Conservation (phyloP, 306 rosid species). For the Castanea mollissima region DNA sequence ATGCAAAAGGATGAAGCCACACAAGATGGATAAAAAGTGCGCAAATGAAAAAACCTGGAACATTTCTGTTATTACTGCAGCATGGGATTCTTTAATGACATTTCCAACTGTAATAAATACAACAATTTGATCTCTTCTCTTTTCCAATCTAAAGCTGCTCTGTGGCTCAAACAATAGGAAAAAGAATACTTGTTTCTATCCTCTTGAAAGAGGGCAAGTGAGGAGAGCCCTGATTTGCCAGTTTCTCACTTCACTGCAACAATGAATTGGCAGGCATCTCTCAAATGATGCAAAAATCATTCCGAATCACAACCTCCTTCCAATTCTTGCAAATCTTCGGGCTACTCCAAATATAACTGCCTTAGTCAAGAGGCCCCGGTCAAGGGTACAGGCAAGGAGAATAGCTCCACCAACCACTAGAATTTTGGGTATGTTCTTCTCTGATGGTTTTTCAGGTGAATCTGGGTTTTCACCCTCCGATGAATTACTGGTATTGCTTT, state of each 20-base stretch:
- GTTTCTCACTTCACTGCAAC: slow-evolving; percentile 29
- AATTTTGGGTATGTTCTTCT: slow-evolving; percentile 66
- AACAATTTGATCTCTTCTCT: slow-evolving; percentile 27
- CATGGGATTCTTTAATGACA: slow-evolving; percentile 26
- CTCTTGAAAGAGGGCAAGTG: slow-evolving; percentile 26
- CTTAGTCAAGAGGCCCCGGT: slow-evolving; percentile 82
- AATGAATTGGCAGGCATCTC: slow-evolving; percentile 24
- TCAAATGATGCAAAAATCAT: slow-evolving; percentile 17
- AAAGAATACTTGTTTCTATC: slow-evolving; percentile 35
- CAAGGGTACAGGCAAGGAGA: slow-evolving; percentile 81
- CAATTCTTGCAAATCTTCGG: slow-evolving; percentile 73
- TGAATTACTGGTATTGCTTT: slow-evolving; percentile 32
- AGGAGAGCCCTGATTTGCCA: slow-evolving; percentile 26
- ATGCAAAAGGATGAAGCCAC: not conserved
- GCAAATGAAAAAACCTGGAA: slow-evolving; percentile 23
- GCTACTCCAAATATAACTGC: slow-evolving; percentile 92
- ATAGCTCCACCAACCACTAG: slow-evolving; percentile 81
- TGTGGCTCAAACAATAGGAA: slow-evolving; percentile 34
- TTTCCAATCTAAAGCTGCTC: slow-evolving; percentile 36
- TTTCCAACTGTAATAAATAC: slow-evolving; percentile 15
- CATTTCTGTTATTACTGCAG: slow-evolving; percentile 34
- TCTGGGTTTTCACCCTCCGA: slow-evolving; percentile 42
- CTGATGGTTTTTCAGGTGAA: slow-evolving; percentile 48
- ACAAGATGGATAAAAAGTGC: not conserved
- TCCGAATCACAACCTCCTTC: slow-evolving; percentile 57